Base-by-base conservation (phyloP, 805 yeast species). In the Nakazawaea wickerhamii region DNA sequence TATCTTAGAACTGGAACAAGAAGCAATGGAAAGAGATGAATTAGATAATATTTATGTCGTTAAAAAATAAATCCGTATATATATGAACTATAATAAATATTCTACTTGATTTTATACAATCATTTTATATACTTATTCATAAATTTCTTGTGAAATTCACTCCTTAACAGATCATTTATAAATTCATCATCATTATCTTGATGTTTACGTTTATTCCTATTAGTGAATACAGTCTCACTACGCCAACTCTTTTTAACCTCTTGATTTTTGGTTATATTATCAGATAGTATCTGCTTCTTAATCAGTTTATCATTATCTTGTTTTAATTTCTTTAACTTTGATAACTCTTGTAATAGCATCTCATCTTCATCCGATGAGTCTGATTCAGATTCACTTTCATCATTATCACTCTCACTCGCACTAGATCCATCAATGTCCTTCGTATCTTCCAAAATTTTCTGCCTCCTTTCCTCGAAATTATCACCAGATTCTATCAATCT, bases 1-100 rank as follows among this genome's bases (percentile, higher is more conserved):
- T 71, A 71, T 93, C 49, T 76, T 90, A 59, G 97, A 93, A 73
- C 95, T 91, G 48, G 98, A 93, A 73, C 87, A 86, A 56, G 97
- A 87, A 67, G 83, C 81, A 38, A 72, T 75, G 50, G 99, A 93
- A 74, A 88, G 83, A 70, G 81, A 75, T 49, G 93, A 83, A 60
- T 79, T 93, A 60, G 95, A 93, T 75, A 84, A 86, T 75, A 72
- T 87, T 53, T 68, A 56, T 44, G 67, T 71, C 45, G 45, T 55
- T 39, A 53, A 51, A 43, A 55, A 56, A 49, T 53, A 51, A 39
- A 35, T 40, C 23, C 27, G 25, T 21, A 13, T 40, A n/a, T n/a
- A n/a, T n/a, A n/a, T n/a, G n/a, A n/a, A n/a, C n/a, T n/a, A n/a
- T n/a, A n/a, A n/a, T n/a, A n/a, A n/a, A n/a, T n/a, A n/a, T n/a